Evolutionary conservation across 768 basidiomycete species (phyloP).

Genomic region (Phanerochaete carnosa): DNA sequence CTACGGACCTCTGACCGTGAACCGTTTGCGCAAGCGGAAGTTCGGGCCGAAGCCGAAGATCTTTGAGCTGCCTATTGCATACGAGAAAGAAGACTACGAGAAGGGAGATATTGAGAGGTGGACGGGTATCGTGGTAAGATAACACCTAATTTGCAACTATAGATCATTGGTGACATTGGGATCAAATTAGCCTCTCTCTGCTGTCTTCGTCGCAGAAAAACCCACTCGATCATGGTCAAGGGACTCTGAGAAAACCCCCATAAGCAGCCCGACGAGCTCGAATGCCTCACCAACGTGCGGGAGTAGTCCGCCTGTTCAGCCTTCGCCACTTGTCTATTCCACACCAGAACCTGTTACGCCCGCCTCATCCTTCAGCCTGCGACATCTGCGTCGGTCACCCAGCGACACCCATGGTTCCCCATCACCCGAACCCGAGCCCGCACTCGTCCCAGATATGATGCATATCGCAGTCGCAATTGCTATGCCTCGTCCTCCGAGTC

Average conservation of each 20-base stretch:
- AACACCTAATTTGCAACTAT: background rate
- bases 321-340: background rate
- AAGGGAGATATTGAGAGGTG: background rate
- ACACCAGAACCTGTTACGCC: background rate
- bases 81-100: background rate
- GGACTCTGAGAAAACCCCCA: background rate
- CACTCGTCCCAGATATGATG: background rate
- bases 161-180: background rate
- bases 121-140: constrained; percentile 2
- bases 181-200: background rate
- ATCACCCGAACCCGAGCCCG: background rate
- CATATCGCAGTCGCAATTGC: constrained; percentile 10
- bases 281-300: background rate
- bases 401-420: background rate
- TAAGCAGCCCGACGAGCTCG: background rate
- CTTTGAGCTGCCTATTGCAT: background rate
- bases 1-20: background rate
- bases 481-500: background rate
- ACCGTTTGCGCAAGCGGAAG: background rate
- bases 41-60: constrained; percentile 1
- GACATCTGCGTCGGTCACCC: background rate
- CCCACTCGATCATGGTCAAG: background rate
- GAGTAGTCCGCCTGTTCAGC: background rate
- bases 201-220: background rate
- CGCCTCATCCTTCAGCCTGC: background rate